phyloP scores from a whole-genome alignment of 345 rosid species.

The Sisymbrium irio region DNA sequence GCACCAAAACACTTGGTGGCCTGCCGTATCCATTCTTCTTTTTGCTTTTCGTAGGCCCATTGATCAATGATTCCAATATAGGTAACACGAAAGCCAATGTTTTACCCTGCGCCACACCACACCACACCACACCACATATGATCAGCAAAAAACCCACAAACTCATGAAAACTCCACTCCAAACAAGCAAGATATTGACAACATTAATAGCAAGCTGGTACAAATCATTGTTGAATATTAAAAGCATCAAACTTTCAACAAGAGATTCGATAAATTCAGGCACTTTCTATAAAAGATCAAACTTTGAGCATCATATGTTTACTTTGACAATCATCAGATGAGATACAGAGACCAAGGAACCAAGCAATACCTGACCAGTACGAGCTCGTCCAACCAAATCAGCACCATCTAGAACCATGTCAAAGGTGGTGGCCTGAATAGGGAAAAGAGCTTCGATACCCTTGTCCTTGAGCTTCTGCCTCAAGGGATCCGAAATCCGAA shows the following conservation, averaged over 20 bases:
- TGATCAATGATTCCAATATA: constrained; percentile 77
- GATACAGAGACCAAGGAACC: background rate
- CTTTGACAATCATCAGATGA: too few species aligned
- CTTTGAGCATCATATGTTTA: too few species aligned
- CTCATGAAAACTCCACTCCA: background rate
- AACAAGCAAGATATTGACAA: background rate
- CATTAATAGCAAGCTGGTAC: too few species aligned
- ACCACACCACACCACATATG: constrained; percentile 23
- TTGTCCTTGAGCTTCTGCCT: constrained; percentile 62
- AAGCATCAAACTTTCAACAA: too few species aligned
- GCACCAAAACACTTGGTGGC: constrained; percentile 87
- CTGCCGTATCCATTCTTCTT: constrained; percentile 80
- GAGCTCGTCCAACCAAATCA: constrained; percentile 93
- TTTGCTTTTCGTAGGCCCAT: constrained; percentile 55
- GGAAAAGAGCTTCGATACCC: constrained; percentile 80
- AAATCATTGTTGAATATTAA: too few species aligned
- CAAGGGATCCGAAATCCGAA: constrained; percentile 66
- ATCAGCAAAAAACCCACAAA: constrained; percentile 4
- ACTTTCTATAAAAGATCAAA: too few species aligned
- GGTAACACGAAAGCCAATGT: constrained; percentile 97
- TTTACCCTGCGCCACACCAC: constrained; percentile 63
- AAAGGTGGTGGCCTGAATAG: constrained; percentile 87
- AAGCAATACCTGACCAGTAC: constrained; percentile 82
- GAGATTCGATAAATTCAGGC: too few species aligned
- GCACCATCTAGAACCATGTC: constrained; percentile 65